These are phyloP conservation scores for Erodium trifolium DNA, from an alignment of 441 rosid species.

Conservation along the genomic window DNA sequence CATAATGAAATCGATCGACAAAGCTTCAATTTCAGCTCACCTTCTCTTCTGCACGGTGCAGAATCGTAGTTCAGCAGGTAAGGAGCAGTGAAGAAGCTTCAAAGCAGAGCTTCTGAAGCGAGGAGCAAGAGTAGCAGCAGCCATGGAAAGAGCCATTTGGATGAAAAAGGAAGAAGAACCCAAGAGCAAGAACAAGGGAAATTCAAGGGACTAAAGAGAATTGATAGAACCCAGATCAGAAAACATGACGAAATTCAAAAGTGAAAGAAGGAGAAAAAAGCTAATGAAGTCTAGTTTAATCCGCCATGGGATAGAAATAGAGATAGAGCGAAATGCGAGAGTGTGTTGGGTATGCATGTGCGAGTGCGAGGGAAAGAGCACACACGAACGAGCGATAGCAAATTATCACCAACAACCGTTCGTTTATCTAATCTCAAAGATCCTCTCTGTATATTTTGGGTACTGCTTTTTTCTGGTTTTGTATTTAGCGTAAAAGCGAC, in stretches of 20 bases:
- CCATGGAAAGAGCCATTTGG: slow-evolving; percentile 4
- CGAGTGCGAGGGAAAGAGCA: no score
- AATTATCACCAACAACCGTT: neutral
- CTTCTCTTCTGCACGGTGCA: neutral
- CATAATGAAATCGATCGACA: neutral
- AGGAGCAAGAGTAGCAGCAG: neutral
- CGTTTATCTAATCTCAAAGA: no score
- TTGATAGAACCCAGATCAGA: neutral
- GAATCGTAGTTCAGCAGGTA: neutral
- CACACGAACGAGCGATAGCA: neutral
- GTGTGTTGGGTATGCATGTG: no score
- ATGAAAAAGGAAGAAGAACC: neutral
- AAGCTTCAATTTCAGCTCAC: neutral
- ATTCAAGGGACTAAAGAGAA: neutral
- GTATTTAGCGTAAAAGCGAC: slow-evolving; percentile 4
- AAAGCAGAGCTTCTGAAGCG: neutral
- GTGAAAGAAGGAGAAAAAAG: neutral
- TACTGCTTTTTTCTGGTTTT: neutral
- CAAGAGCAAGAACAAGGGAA: neutral
- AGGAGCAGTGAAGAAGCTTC: neutral
- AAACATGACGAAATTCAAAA: neutral
- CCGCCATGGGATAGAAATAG: neutral
- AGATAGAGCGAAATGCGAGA: no score
- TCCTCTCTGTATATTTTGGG: no score
- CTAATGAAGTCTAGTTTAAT: no score